Evolutionary conservation across 192 early-diverging fungal species (phyloP).

Genomic region (Coemansia sp.): DNA sequence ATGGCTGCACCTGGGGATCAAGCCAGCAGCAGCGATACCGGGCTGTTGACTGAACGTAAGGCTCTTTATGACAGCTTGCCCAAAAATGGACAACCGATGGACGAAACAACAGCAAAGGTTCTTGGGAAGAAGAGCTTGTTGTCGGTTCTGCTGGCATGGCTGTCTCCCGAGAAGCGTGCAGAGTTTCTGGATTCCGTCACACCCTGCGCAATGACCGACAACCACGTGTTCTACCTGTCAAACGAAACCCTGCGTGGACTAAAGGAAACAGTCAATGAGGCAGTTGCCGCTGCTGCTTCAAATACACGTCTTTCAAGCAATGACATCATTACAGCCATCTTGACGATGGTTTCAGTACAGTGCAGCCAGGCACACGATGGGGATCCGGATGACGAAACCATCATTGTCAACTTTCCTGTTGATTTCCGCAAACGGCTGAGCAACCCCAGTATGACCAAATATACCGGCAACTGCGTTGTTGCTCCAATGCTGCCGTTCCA

Average conservation of each 20-base stretch:
- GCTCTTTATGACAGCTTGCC: not conserved
- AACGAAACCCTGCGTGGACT: not conserved
- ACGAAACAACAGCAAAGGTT: slow-evolving; percentile 1
- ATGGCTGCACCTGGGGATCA: not conserved
- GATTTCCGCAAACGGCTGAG: slow-evolving; percentile 15
- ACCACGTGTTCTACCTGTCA: slow-evolving; percentile 21
- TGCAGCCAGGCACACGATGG: slow-evolving; percentile 5
- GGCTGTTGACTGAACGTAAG: not conserved
- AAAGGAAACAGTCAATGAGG: not conserved
- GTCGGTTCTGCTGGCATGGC: slow-evolving; percentile 8
- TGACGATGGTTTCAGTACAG: slow-evolving; percentile 8
- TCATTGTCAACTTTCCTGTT: slow-evolving; percentile 11
- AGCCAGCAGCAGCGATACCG: not conserved
- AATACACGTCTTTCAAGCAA: slow-evolving; percentile 15
- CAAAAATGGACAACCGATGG: not conserved
- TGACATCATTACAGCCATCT: slow-evolving; percentile 17
- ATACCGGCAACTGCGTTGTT: slow-evolving; percentile 7
- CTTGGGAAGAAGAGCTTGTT: not conserved
- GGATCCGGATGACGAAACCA: not conserved
- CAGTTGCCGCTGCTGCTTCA: too few species aligned
- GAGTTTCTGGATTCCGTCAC: not conserved
- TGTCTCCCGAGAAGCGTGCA: slow-evolving; percentile 20
- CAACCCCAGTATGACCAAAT: slow-evolving; percentile 1
- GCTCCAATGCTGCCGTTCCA: not conserved
- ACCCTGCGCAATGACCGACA: not conserved